Percentiles rank a stretch among this genome's conserved stretches.
Evolutionary conservation across 441 rosid genomes (phyloP).

Genomic region (Jatropha podagrica): DNA sequence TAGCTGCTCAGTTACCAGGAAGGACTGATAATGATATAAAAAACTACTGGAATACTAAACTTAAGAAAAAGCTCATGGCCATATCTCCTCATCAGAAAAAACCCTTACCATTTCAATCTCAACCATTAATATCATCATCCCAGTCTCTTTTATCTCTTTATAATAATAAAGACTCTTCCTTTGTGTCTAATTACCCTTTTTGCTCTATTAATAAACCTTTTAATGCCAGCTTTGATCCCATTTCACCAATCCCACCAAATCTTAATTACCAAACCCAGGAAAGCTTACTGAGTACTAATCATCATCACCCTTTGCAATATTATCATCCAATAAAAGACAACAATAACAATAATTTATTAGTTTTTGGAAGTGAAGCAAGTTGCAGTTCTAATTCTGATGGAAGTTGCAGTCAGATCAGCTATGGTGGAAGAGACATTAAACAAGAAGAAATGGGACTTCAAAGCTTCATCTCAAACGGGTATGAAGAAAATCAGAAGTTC

Average conservation of each 20-base stretch:
- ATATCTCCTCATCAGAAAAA: conserved; percentile 30
- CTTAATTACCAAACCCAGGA: conserved; percentile 29
- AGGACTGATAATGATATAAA: conserved; percentile 40
- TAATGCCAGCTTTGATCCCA: conserved; percentile 36
- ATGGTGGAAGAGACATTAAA: conserved; percentile 40
- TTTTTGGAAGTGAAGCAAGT: conserved; percentile 54
- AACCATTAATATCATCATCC: conserved; percentile 36
- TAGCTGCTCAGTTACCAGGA: conserved; percentile 41
- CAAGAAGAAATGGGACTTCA: conserved; percentile 43
- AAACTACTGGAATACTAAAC: conserved; percentile 38
- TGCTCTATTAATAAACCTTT: conserved; percentile 31
- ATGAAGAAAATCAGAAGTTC: conserved; percentile 38
- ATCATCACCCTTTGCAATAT: conserved; percentile 29
- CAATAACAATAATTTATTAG: conserved; percentile 28
- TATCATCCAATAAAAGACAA: conserved; percentile 31
- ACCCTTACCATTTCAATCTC: conserved; percentile 36
- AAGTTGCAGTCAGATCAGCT: conserved; percentile 45
- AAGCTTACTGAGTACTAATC: conserved; percentile 14
- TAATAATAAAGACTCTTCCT: conserved; percentile 25
- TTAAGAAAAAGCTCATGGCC: conserved; percentile 47
- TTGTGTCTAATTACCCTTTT: conserved; percentile 14
- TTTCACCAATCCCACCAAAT: conserved; percentile 30
- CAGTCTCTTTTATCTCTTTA: conserved; percentile 28
- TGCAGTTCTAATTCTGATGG: conserved; percentile 56
- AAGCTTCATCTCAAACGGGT: conserved; percentile 29